phyloP scores from a whole-genome alignment of 108 stramenopile species.

The Mediolabrus comicus region DNA sequence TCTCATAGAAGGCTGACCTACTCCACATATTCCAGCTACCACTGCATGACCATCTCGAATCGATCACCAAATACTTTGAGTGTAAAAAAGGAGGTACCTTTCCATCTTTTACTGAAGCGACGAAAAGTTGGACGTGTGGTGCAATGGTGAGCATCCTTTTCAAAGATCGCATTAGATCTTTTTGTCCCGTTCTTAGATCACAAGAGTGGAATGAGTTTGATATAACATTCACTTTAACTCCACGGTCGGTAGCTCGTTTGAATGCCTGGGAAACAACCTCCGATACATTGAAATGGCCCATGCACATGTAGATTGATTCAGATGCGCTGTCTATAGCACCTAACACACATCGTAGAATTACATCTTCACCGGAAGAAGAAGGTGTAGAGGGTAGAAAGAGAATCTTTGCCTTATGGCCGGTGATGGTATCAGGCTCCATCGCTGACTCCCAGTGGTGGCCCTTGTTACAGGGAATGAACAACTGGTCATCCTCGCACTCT shows the following conservation, averaged over 20 bases:
- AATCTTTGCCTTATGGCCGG: constrained; percentile 1
- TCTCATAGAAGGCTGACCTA: constrained; percentile 25
- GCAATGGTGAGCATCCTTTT: constrained; percentile 13
- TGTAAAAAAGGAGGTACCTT: constrained; percentile 24
- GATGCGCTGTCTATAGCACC: constrained; percentile 23
- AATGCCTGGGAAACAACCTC: constrained; percentile 14
- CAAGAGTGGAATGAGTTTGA: constrained; percentile 28
- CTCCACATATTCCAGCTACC: constrained; percentile 35
- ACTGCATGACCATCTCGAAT: constrained; percentile 18
- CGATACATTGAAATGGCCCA: constrained; percentile 35
- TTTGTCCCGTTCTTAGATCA: constrained; percentile 23
- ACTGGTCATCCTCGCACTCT: constrained; percentile 4
- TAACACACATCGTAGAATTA: constrained; percentile 31
- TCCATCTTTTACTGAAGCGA: constrained; percentile 7
- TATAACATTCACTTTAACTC: constrained; percentile 24
- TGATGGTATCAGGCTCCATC: background rate
- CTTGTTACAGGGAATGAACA: constrained; percentile 4
- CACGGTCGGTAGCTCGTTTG: constrained; percentile 18
- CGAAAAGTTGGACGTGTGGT: constrained; percentile 13
- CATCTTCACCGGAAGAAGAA: constrained; percentile 32
- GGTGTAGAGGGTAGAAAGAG: constrained; percentile 26
- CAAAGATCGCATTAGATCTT: constrained; percentile 21
- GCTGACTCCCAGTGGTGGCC: background rate
- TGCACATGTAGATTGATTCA: constrained; percentile 26
- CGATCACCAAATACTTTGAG: constrained; percentile 35